Evolutionary conservation across 768 basidiomycete species (phyloP).

Genomic region (Phaeolepiota aurea): DNA sequence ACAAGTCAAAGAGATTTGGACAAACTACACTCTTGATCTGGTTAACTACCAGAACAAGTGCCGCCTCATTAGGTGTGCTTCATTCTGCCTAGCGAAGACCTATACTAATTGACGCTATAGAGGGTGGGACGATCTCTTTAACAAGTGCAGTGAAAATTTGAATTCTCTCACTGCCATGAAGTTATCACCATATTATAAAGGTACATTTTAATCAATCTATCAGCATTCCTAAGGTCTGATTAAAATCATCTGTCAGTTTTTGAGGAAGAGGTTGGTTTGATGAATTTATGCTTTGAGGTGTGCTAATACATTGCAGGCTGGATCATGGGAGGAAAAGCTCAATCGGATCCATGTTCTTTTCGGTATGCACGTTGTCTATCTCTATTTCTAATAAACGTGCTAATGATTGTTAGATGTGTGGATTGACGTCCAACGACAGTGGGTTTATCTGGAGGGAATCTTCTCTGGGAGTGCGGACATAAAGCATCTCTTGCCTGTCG

Average conservation of each 20-base stretch:
- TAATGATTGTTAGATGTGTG: constrained; percentile 64
- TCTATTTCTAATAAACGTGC: constrained; percentile 5
- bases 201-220: constrained; percentile 24
- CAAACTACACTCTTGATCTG: constrained; percentile 88
- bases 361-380: constrained; percentile 37
- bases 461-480: constrained; percentile 99
- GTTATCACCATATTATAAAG: constrained; percentile 96
- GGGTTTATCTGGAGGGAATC: constrained; percentile 99
- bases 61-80: constrained; percentile 70
- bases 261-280: constrained; percentile 66
- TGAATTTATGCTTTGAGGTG: too few relatives aligned
- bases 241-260: constrained; percentile 52
- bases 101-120: constrained; percentile 26
- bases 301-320: constrained; percentile 45
- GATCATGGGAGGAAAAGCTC: constrained; percentile 94
- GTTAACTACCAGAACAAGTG: constrained; percentile 99
- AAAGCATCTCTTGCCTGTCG: constrained; percentile 96
- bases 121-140: constrained; percentile 96
- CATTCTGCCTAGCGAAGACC: not conserved
- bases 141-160: constrained; percentile 93
- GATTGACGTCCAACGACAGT: constrained; percentile 99
- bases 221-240: not conserved
- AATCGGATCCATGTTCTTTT: constrained; percentile 96
- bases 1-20: constrained; percentile 96
- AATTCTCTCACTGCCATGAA: constrained; percentile 98